phyloP scores from a whole-genome alignment of 106 monocot genomes.

The Chionographis japonica region DNA sequence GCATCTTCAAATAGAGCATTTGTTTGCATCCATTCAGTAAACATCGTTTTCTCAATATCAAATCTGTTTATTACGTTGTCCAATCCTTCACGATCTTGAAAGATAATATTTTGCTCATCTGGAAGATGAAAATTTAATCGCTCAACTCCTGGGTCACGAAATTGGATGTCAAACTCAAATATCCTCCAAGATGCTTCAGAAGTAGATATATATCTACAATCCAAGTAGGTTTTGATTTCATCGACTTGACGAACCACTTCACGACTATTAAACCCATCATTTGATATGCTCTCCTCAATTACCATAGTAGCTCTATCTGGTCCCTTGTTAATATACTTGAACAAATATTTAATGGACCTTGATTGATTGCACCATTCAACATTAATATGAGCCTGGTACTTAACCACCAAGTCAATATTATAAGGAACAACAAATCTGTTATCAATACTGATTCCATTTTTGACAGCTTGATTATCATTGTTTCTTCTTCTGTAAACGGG shows the following conservation, averaged over 20 bases:
- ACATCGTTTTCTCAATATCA: background rate
- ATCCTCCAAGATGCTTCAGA: background rate
- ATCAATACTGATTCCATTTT: background rate
- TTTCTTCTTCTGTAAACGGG: slow-evolving; percentile 10
- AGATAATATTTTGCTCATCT: background rate
- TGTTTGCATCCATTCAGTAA: background rate
- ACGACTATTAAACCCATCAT: too few species aligned
- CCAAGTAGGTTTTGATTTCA: slow-evolving; percentile 1
- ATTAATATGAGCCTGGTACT: slow-evolving; percentile 18
- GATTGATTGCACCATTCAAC: slow-evolving; percentile 13
- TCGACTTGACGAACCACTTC: background rate
- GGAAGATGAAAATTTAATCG: background rate
- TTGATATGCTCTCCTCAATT: background rate
- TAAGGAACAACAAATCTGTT: slow-evolving; percentile 16
- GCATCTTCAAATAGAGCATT: background rate
- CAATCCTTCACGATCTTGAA: background rate
- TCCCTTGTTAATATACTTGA: slow-evolving; percentile 13
- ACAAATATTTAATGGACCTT: slow-evolving; percentile 8
- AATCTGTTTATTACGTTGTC: background rate
- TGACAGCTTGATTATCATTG: background rate
- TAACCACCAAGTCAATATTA: background rate
- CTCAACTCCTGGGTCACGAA: background rate
- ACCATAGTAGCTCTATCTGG: slow-evolving; percentile 1
- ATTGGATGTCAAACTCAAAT: background rate
- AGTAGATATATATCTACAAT: background rate